A percentile compares a stretch with the other conserved stretches of the same genome.
Evolutionary conservation across 2,329 filamentous ascomycete genomes (phyloP).

Genomic region (Aspergillus sp.): DNA sequence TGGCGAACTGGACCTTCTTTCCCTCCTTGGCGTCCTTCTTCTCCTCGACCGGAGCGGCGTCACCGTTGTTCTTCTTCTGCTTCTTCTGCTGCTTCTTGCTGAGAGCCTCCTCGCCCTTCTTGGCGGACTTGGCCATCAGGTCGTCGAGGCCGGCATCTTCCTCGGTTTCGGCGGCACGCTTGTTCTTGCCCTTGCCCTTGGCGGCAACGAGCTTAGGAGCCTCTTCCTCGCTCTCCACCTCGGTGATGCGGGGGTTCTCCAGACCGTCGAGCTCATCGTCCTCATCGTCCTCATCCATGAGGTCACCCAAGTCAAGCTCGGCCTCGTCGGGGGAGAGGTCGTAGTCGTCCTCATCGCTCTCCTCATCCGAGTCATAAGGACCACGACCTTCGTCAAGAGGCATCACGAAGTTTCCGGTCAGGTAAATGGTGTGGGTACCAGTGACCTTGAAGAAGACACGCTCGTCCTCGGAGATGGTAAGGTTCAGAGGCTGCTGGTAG

Average conservation of each 20-base stretch:
- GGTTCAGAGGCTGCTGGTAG: conserved; percentile 93
- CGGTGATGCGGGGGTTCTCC: conserved; percentile 76
- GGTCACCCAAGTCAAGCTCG: conserved; percentile 64
- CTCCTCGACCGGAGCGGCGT: conserved; percentile 64
- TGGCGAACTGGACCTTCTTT: conserved; percentile 99
- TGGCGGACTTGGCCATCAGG: conserved; percentile 70
- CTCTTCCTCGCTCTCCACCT: conserved; percentile 75
- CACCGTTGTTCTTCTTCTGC: conserved; percentile 96
- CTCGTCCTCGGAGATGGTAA: conserved; percentile 86
- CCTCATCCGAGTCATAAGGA: conserved; percentile 51
- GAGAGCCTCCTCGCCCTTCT: conserved; percentile 66
- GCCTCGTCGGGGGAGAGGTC: conserved; percentile 78
- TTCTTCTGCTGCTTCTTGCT: conserved; percentile 99
- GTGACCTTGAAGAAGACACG: conserved; percentile 87
- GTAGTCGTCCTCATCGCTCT: conserved; percentile 69
- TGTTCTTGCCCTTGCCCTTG: conserved; percentile 77
- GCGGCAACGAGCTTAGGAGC: conserved; percentile 51
- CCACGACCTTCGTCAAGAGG: conserved; percentile 56
- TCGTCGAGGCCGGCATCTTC: conserved; percentile 67
- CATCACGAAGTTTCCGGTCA: conserved; percentile 95
- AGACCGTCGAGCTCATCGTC: conserved; percentile 77
- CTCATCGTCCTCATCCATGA: conserved; percentile 58
- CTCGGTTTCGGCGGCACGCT: conserved; percentile 76
- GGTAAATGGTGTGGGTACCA: conserved; percentile 84
- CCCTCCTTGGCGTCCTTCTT: conserved; percentile 63